Base-by-base conservation (phyloP, 441 rosid genomes). In the Metrosideros polymorpha region DNA sequence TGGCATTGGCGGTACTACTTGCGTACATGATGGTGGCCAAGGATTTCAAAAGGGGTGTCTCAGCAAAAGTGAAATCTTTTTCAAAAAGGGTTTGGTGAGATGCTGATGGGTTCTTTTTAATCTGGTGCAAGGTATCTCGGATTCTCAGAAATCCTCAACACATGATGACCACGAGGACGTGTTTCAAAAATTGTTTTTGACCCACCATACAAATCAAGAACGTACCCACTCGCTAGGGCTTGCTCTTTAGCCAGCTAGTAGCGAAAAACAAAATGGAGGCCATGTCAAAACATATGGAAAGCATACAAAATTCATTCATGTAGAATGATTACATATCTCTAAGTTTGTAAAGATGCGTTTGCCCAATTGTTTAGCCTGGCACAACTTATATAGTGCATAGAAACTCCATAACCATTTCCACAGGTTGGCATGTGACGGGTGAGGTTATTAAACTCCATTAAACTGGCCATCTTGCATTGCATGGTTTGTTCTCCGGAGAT, bases 371-470 rank as follows among this genome's bases (percentile, higher is more conserved):
- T 66, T 71, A 22, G 79, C 79, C 79, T 6, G 47, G 45, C 22
- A 39, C 79, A 39, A 71, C 47, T 39, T 39, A 59, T 17, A 15
- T 32, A 7, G 71, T 30, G 71, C 39, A 30, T 30, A 15, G 6
- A 61, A 61, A 61, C 71, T 3, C 8, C 79, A 71, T 24, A 22
- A 39, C 49, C 47, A 39, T 71, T 39, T 22, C 79, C n/a, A 43
- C 83, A 83, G 59, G 63, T 47, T 17, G 82, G 83, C 91, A 90
- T 89, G 93, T 91, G 91, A 83, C 53, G 19, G 45, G 87, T 59
- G 86, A 55, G 77, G 82, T 84, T 9, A 35, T 66, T 30, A 27
- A 86, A 85, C 86, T 27, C 86, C 52, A 61, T 88, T 88, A 92
- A 88, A 85, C 87, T 84, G 89, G 88, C 88, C 84, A 57, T 12